These are phyloP conservation scores for Ascochyta clinopodiicola DNA, from an alignment of 2,329 filamentous ascomycete species.

Conservation along the genomic window DNA sequence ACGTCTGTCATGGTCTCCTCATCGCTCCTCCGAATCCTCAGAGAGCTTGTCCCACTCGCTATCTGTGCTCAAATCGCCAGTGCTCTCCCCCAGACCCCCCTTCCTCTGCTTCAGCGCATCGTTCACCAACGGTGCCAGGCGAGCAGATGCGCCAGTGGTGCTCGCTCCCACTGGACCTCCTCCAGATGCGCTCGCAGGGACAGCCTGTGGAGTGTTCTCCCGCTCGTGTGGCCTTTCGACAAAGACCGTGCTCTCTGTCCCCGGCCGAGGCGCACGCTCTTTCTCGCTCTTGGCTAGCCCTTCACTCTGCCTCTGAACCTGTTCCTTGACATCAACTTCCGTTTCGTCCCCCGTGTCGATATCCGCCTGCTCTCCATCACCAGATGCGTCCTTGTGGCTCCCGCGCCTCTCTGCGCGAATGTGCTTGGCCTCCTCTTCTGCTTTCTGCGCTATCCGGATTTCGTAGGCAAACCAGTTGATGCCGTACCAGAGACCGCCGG, in stretches of 20 bases:
- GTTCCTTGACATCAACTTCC: constrained; percentile 51
- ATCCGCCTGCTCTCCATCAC: constrained; percentile 39
- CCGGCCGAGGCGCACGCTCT: constrained; percentile 9
- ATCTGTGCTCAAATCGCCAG: constrained; percentile 75
- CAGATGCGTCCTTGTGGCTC: constrained; percentile 50
- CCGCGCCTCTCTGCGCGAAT: constrained; percentile 50
- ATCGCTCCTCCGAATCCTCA: constrained; percentile 50
- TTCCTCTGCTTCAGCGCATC: constrained; percentile 54
- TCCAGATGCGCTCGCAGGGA: constrained; percentile 18
- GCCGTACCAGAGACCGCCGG: constrained; percentile 83
- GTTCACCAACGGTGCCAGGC: constrained; percentile 38
- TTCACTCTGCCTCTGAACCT: constrained; percentile 29
- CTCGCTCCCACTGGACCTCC: constrained; percentile 21
- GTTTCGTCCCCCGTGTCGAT: constrained; percentile 56
- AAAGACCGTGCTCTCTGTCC: constrained; percentile 43
- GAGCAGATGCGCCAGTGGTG: constrained; percentile 40
- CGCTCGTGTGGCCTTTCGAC: constrained; percentile 37
- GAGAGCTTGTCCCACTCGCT: constrained; percentile 98
- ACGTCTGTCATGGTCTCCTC: constrained; percentile 20
- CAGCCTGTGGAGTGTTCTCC: constrained; percentile 28
- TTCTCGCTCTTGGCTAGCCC: constrained; percentile 26
- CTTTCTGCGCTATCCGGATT: constrained; percentile 55
- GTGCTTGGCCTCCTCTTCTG: constrained; percentile 59
- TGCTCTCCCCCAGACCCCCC: constrained; percentile 55
- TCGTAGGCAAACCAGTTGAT: constrained; percentile 96